Evolutionary conservation across 495 filamentous ascomycete genomes (phyloP), one percentile per base, ranked within the genome.

Genomic region (Halenospora varia): DNA sequence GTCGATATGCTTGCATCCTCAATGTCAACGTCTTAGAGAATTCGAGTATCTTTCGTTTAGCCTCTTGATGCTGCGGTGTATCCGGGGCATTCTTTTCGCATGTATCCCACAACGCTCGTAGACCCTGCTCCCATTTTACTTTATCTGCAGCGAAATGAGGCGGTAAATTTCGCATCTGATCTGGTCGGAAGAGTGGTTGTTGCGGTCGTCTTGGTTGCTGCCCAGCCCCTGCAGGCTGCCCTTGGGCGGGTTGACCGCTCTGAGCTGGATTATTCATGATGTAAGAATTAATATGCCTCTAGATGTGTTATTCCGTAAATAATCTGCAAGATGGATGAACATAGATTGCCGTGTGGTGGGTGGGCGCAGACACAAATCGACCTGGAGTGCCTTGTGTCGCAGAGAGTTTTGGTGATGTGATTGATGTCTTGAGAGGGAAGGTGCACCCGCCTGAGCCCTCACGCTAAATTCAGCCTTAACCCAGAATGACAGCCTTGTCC

Each of bases 11-110:
- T 11, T 79, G 75, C 57, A 88, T 73, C 57, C 85, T 85, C 10
- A 73, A 75, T 64, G 77, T 73, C 41, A 92, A 70, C 64, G 80
- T 86, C 53, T 79, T 76, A 0, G 88, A 82, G 50, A 92, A 81
- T 15, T 87, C 78, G 2, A 75, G 67, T 6, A 93, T 76, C 66
- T 85, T 88, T 11, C 71, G 70, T 65, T 86, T 84, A 0, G 89
- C 89, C 0, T 71, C 67, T 51, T 77, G 73, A 48, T 89, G 84
- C 51, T 87, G 82, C 1, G 70, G 54, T 2, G 75, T 80, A 15
- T 82, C 77, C 4, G 75, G 68, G 8, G 79, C 72, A n/a, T 80
- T 76, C 15, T 65, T 79, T 42, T 87, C 84, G 39, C 92, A 77
- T 10, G 75, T 64, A 13, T 75, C 69, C 78, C 86, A 90, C 10